Percentiles rank a stretch among this genome's conserved stretches.
Conservation (phyloP, 2,329 filamentous ascomycete species). For the Tolypocladium pustulatum region DNA sequence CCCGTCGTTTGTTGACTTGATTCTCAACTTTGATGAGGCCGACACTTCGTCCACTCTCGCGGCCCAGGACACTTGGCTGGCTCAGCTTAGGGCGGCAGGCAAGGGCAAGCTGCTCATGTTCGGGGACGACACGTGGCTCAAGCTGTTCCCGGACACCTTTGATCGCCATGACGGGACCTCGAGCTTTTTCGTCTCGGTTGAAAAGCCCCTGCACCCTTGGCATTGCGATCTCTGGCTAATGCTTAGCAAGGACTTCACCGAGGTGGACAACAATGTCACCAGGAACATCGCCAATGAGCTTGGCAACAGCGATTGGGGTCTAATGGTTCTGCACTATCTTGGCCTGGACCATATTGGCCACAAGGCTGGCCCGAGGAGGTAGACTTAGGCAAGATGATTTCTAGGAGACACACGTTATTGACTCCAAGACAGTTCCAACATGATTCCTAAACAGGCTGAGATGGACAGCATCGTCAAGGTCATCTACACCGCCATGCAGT, state of each 20-base stretch:
- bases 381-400: slow-evolving; percentile 21
- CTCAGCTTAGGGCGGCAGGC: slow-evolving; percentile 70
- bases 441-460: slow-evolving; percentile 85
- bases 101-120: slow-evolving; percentile 81
- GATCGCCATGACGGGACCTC: slow-evolving; percentile 82
- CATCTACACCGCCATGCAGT: slow-evolving; percentile 68
- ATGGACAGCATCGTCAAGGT: slow-evolving; percentile 77
- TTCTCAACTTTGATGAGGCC: slow-evolving; percentile 90
- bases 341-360: slow-evolving; percentile 96
- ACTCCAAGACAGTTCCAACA: slow-evolving; percentile 54
- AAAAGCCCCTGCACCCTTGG: slow-evolving; percentile 22
- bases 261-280: slow-evolving; percentile 96
- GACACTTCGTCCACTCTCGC: slow-evolving; percentile 84
- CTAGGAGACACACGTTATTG: background rate
- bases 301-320: slow-evolving; percentile 71
- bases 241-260: slow-evolving; percentile 73
- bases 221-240: slow-evolving; percentile 1
- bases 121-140: slow-evolving; percentile 96
- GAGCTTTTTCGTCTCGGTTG: slow-evolving; percentile 94
- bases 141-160: slow-evolving; percentile 86
- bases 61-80: slow-evolving; percentile 89
- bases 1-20: slow-evolving; percentile 95
- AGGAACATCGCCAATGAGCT: slow-evolving; percentile 76
- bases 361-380: slow-evolving; percentile 83
- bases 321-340: slow-evolving; percentile 89